phyloP scores from a whole-genome alignment of 2,329 filamentous ascomycete genomes.

The Drechslerella dactyloides region DNA sequence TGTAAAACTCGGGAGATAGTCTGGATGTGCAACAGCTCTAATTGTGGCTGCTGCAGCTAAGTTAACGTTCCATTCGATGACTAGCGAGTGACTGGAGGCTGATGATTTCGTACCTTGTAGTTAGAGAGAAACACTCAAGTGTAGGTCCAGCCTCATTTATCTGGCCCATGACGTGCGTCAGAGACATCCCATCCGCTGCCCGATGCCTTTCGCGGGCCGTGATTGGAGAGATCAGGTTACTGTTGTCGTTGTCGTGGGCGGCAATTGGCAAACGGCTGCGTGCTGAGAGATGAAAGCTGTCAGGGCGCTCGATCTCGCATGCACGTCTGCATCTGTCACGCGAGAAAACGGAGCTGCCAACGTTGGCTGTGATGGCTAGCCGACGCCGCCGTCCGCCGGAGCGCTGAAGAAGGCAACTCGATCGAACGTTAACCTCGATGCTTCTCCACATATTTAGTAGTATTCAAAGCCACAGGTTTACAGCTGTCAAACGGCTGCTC shows the following conservation, averaged over 20 bases:
- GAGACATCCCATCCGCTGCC: conserved; percentile 20
- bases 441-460: background rate
- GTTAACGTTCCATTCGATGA: background rate
- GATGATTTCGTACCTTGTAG: background rate
- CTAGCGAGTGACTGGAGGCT: background rate
- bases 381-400: background rate
- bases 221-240: background rate
- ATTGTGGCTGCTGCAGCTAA: background rate
- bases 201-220: background rate
- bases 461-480: background rate
- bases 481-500: too few relatives aligned
- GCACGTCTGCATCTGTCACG: conserved; percentile 3
- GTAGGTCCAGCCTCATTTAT: conserved; percentile 23
- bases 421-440: background rate
- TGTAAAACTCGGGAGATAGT: background rate
- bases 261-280: background rate
- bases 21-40: background rate
- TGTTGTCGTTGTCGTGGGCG: background rate
- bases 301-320: background rate
- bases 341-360: background rate
- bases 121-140: background rate
- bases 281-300: too few relatives aligned
- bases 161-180: conserved; percentile 43
- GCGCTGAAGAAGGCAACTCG: background rate
- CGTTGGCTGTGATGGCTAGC: background rate